Evolutionary conservation across 108 stramenopile species (phyloP).

Genomic region (Nitzschia sp.): DNA sequence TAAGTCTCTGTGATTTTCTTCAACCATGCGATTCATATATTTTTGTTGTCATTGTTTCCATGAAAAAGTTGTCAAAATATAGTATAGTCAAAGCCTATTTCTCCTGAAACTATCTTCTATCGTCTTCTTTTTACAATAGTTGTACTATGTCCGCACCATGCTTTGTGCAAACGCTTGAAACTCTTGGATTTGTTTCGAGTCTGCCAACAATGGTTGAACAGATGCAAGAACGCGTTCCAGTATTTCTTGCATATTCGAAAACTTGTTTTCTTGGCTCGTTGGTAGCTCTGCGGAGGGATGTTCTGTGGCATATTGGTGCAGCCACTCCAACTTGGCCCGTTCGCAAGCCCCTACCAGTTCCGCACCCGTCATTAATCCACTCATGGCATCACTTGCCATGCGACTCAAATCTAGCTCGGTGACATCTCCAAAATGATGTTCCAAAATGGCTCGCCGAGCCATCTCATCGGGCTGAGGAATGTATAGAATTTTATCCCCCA

Average conservation of each 20-base stretch:
- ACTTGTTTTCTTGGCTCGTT: background rate
- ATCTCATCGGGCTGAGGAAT: conserved; percentile 89
- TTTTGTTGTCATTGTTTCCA: too few species aligned
- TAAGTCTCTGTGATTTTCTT: too few species aligned
- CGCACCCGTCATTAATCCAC: conserved; percentile 79
- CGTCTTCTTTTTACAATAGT: too few species aligned
- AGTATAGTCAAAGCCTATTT: too few species aligned
- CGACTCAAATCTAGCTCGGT: conserved; percentile 19
- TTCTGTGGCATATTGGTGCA: conserved; percentile 35
- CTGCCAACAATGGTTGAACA: conserved; percentile 49
- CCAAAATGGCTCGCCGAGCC: conserved; percentile 86
- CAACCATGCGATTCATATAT: too few species aligned
- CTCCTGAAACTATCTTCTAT: too few species aligned
- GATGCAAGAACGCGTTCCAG: conserved; percentile 27
- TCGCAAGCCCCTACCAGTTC: conserved; percentile 83
- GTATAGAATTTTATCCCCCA: conserved; percentile 84
- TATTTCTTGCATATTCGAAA: conserved; percentile 13
- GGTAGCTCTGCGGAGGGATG: background rate
- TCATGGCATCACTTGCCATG: conserved; percentile 56
- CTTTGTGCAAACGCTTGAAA: conserved; percentile 43
- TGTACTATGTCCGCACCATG: too few species aligned
- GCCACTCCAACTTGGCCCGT: conserved; percentile 57
- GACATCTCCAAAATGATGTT: conserved; percentile 54
- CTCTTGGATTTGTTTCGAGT: conserved; percentile 39
- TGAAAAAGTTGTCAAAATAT: too few species aligned